Evolutionary conservation across 2,329 filamentous ascomycete genomes (phyloP), one percentile per base, ranked within the genome.

Genomic region (Tolypocladium pustulatum): DNA sequence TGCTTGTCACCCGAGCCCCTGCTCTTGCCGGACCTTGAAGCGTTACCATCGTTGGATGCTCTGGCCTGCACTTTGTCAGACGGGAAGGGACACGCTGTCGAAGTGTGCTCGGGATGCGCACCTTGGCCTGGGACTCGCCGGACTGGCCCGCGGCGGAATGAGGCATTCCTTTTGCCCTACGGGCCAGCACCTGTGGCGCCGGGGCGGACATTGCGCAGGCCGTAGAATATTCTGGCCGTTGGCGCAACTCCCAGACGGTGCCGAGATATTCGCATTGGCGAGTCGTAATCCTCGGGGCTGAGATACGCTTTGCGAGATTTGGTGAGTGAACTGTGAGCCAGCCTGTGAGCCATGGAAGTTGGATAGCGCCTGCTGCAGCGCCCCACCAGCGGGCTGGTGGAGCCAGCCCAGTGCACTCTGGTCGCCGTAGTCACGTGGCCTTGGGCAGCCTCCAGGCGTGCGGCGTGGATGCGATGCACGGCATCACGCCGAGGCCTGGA

Each of bases 161-260:
- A 59, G 65, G 60, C 57, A 64, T 60, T 60, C 71, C 72, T 60
- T 73, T 72, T 60, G 70, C 62, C 69, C 67, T 70, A 61, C 71
- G 70, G 62, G 71, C 65, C 63, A 72, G 65, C 64, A 72, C 65
- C 65, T 74, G 69, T 41, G 72, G 70, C 61, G 69, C 61, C 61
- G 67, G 65, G 58, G 67, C 63, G 62, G 72, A 71, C 72, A 74
- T 74, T 64, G 67, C 65, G 70, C 72, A 71, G 72, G 62, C 66
- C 68, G 65, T 55, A 64, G 58, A 40, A 58, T 52, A 57, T 30
- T 51, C 59, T 51, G 57, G 61, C 60, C 58, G 59, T 60, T 62
- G 61, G 60, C 57, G 63, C 57, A 61, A 64, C 32, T 59, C 46
- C 22, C 9, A 56, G 34, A 30, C 10, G 43, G 54, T 30, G 10